phyloP scores from a whole-genome alignment of 2,329 filamentous ascomycete genomes.

The Fusarium caatingaense region DNA sequence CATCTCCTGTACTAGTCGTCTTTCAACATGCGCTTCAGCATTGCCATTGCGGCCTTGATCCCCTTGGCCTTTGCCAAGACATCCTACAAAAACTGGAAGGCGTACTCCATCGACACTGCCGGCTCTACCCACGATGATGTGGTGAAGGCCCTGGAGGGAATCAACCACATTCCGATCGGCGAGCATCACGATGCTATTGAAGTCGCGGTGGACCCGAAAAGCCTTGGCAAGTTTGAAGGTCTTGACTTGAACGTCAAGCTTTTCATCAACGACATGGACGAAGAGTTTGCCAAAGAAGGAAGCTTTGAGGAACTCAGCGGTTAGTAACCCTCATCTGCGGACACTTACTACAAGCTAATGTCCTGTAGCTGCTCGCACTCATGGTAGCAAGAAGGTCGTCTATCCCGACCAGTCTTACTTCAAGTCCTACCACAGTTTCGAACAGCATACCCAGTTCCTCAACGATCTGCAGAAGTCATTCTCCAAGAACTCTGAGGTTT shows the following conservation, averaged over 20 bases:
- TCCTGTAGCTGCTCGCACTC: constrained; percentile 1
- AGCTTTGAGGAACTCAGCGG: constrained; percentile 1
- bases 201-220: constrained; percentile 43
- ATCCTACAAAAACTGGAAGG: constrained; percentile 46
- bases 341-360: accelerated
- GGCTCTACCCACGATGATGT: constrained; percentile 27
- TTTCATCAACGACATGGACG: constrained; percentile 42
- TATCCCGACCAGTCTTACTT: constrained; percentile 56
- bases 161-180: constrained; percentile 44
- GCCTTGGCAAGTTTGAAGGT: constrained; percentile 35
- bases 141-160: constrained; percentile 19
- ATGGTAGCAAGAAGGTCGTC: neutral
- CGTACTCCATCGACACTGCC: constrained; percentile 40
- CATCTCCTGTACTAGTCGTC: neutral
- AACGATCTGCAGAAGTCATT: constrained; percentile 57
- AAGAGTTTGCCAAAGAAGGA: constrained; percentile 42
- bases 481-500: constrained; percentile 59
- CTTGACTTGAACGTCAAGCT: constrained; percentile 41
- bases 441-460: constrained; percentile 62
- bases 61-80: constrained; percentile 34
- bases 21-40: constrained; percentile 17
- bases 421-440: constrained; percentile 64
- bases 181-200: constrained; percentile 39
- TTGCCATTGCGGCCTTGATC: constrained; percentile 8
- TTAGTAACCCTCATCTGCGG: accelerated